Percentiles rank a stretch among this genome's conserved stretches.
Evolutionary conservation across 2,329 filamentous ascomycete species (phyloP).

Genomic region (Penicillium sp.): DNA sequence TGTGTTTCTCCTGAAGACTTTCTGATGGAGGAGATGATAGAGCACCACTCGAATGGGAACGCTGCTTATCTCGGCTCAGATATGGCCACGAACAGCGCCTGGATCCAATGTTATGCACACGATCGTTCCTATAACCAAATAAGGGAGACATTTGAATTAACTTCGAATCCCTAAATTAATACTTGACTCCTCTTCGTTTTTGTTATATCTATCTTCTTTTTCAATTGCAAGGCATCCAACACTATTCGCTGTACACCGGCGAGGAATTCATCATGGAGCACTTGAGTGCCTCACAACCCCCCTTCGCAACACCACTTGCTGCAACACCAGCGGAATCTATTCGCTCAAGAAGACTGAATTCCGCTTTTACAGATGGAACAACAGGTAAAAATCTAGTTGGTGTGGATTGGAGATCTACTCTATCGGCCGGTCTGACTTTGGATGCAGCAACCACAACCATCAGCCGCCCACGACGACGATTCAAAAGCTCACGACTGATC

Average conservation of each 20-base stretch:
- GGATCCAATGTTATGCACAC: too few relatives aligned
- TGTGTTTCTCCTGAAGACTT: too few relatives aligned
- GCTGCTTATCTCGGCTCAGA: too few relatives aligned
- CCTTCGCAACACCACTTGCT: conserved; percentile 1
- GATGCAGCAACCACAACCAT: background rate
- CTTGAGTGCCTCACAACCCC: background rate
- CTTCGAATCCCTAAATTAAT: too few relatives aligned
- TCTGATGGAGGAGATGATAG: too few relatives aligned
- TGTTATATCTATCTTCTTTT: background rate
- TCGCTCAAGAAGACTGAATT: conserved; percentile 4
- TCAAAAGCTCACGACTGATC: conserved; percentile 10
- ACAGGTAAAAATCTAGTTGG: background rate
- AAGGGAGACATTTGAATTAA: too few relatives aligned
- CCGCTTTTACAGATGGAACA: background rate
- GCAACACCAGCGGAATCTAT: conserved; percentile 5
- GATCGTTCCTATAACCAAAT: too few relatives aligned
- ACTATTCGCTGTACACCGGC: background rate
- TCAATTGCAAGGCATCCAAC: too few relatives aligned
- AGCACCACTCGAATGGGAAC: too few relatives aligned
- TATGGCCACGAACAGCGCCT: too few relatives aligned
- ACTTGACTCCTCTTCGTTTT: background rate
- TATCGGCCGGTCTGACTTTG: background rate
- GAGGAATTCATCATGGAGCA: background rate
- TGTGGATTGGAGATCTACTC: too few relatives aligned
- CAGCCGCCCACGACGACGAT: conserved; percentile 6